Base-by-base conservation (phyloP, 257 asterid species). In the Hygrophila difformis region DNA sequence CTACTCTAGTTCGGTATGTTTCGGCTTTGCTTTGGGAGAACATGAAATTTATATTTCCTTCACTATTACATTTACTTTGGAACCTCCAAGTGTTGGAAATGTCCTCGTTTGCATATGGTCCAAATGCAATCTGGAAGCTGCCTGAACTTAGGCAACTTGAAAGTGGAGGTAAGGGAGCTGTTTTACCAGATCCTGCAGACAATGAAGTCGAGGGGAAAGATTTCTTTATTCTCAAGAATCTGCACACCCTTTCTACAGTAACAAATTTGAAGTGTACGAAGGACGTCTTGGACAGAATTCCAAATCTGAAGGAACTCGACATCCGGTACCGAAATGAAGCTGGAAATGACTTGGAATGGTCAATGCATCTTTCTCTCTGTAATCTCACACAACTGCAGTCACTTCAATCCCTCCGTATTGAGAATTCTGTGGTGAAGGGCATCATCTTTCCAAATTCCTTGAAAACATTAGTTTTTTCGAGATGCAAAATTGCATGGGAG, bases 111-210 rank as follows among this genome's bases (percentile, higher is more conserved):
- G 5, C 5, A 3, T 24, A 8, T 24, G 31, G 31, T 24, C 8
- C 31, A 13, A 12, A 9, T 38, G 39, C 8, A 28, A 11, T 55
- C n/a, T 56, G 62, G 62, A 47, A 56, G 24, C 34, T 56, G 35
- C 39, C 62, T 16, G 51, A 54, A 19, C 28, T 42, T 12, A 34
- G 46, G 26, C 51, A 23, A 16, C 34, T 46, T n/a, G 1, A 4
- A 2, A 12, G 1, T 8, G 8, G 31, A 5, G 4, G 6, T 1
- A 2, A 5, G 12, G 37, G n/a, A n/a, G n/a, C n/a, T n/a, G n/a
- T n/a, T 14, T 11, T 5, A 22, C 14, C 51, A 8, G 3, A 17
- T 8, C 13, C 31, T 5, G 31, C 8, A 3, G 31, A 3, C 8
- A 5, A 8, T 26, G 4, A 26, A 3, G 31, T 26, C 7, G 31